Conservation (phyloP, 2,329 filamentous ascomycete species). For the Conoideocrella luteorostrata region DNA sequence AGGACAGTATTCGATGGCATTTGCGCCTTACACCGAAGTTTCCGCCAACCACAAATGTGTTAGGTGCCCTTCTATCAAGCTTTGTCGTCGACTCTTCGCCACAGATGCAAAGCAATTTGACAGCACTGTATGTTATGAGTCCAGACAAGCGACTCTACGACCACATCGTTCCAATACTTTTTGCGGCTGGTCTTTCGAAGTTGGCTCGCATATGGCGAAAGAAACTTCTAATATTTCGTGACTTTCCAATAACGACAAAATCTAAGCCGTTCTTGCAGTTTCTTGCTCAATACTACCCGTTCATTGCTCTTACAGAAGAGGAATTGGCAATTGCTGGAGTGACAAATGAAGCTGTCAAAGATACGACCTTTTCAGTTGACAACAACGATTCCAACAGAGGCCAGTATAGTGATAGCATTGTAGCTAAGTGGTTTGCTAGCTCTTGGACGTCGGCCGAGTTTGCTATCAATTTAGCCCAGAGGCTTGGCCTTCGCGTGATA, state of each 20-base stretch:
- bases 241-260: slow-evolving; percentile 34
- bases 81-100: slow-evolving; percentile 33
- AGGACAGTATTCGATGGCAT: slow-evolving; percentile 41
- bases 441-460: slow-evolving; percentile 64
- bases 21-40: slow-evolving; percentile 36
- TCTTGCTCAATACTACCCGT: slow-evolving; percentile 38
- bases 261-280: slow-evolving; percentile 43
- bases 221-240: slow-evolving; percentile 32
- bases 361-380: neutral
- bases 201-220: slow-evolving; percentile 43
- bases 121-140: slow-evolving; percentile 38
- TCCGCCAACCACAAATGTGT: slow-evolving; percentile 32
- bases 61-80: slow-evolving; percentile 35
- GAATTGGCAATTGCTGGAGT: slow-evolving; percentile 25
- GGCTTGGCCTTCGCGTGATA: slow-evolving; percentile 65
- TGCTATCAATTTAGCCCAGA: slow-evolving; percentile 61
- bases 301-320: slow-evolving; percentile 26
- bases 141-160: slow-evolving; percentile 42
- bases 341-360: neutral
- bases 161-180: slow-evolving; percentile 44
- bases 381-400: slow-evolving; percentile 9
- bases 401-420: slow-evolving; percentile 44
- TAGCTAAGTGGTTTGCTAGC: slow-evolving; percentile 74
- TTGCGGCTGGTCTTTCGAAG: slow-evolving; percentile 36
- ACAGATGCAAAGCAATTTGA: slow-evolving; percentile 33